These are phyloP conservation scores for Termitomyces bulborhizus DNA, from an alignment of 768 basidiomycete species.

Conservation along the genomic window DNA sequence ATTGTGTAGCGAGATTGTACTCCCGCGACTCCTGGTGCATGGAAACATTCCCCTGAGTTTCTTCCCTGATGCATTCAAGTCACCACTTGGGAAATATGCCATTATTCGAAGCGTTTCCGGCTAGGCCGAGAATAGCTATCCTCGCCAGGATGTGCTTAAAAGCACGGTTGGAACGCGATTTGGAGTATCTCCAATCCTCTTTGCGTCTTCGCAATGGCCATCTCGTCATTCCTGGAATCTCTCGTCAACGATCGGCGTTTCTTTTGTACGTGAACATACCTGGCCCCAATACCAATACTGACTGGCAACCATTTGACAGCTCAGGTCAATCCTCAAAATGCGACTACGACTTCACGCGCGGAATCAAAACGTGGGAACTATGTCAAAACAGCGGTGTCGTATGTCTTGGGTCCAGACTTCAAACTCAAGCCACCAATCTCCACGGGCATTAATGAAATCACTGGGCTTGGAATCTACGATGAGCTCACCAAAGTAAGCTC, in stretches of 20 bases:
- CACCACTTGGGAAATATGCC: not conserved
- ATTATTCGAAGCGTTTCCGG: conserved; percentile 1
- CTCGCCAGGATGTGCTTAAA: conserved; percentile 2
- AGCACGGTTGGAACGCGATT: not conserved
- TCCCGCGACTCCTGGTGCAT: not conserved
- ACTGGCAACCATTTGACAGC: conserved; percentile 3
- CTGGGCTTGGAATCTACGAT: conserved; percentile 12
- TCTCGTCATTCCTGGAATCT: conserved; percentile 10
- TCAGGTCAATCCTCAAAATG: conserved; percentile 3
- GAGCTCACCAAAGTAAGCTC: conserved; percentile 13
- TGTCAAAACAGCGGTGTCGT: conserved; percentile 8
- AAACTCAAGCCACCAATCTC: conserved; percentile 5
- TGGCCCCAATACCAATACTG: not conserved
- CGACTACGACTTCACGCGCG: not conserved
- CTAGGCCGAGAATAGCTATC: not conserved
- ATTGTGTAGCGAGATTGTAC: not conserved
- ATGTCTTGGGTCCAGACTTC: conserved; percentile 12
- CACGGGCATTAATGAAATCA: conserved; percentile 3
- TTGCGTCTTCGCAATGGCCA: conserved; percentile 7
- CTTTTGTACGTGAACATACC: conserved; percentile 7
- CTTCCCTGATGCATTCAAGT: conserved; percentile 8
- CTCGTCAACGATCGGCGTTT: conserved; percentile 12
- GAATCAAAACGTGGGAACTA: not conserved
- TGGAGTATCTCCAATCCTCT: not conserved
- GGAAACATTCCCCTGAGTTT: not conserved